Percentiles rank a stretch among this genome's conserved stretches.
Evolutionary conservation across 352 stramenopile species (phyloP).

Genomic region (Lagenidium giganteum): DNA sequence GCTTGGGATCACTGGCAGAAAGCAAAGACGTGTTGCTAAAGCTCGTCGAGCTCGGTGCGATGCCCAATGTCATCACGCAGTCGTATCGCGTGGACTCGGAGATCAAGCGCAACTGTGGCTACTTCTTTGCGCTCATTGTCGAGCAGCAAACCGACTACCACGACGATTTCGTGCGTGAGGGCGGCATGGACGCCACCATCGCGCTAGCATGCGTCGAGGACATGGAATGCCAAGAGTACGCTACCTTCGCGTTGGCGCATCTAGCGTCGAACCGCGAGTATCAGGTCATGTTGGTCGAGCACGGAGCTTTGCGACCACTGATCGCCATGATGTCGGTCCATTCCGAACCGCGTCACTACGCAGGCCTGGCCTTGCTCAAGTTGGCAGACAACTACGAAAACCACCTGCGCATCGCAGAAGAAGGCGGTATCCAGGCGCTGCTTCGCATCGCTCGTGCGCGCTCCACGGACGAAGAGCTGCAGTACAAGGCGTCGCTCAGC

Average conservation of each 20-base stretch:
- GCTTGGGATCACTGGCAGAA: slow-evolving; percentile 91
- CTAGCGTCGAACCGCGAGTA: slow-evolving; percentile 93
- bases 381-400: slow-evolving; percentile 98
- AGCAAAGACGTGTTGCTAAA: slow-evolving; percentile 88
- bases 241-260: slow-evolving; percentile 93
- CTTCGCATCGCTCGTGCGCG: slow-evolving; percentile 88
- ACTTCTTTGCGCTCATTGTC: slow-evolving; percentile 88
- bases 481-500: slow-evolving; percentile 94
- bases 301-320: slow-evolving; percentile 89
- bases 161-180: slow-evolving; percentile 83
- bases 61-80: slow-evolving; percentile 84
- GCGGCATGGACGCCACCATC: slow-evolving; percentile 87
- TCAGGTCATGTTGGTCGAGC: slow-evolving; percentile 89
- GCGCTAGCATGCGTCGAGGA: slow-evolving; percentile 91
- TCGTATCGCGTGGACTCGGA: slow-evolving; percentile 85
- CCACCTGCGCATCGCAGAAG: slow-evolving; percentile 93
- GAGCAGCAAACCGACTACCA: slow-evolving; percentile 92
- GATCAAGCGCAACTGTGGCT: slow-evolving; percentile 89
- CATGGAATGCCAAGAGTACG: slow-evolving; percentile 95
- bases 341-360: slow-evolving; percentile 93
- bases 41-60: slow-evolving; percentile 84
- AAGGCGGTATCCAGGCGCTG: slow-evolving; percentile 94
- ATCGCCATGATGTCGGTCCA: slow-evolving; percentile 95
- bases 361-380: slow-evolving; percentile 95
- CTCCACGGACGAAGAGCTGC: slow-evolving; percentile 90